Evolutionary conservation across 768 basidiomycete species (phyloP), one percentile per base, ranked within the genome.

Genomic region (Tricholoma matsutake): DNA sequence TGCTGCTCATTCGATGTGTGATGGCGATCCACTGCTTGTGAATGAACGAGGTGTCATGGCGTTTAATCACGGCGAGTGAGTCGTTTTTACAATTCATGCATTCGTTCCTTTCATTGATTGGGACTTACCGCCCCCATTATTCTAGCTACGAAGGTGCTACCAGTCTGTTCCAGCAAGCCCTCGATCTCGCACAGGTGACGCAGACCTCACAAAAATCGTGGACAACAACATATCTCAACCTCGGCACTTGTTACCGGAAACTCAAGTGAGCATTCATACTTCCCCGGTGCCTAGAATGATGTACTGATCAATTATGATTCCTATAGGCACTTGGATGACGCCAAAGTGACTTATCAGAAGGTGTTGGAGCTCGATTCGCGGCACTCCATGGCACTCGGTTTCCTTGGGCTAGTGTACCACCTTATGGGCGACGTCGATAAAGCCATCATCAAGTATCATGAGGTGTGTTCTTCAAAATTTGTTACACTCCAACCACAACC

Each of bases 11-110:
- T 75, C 81, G 3, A 88, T 96, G 78, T 96, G 95, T 69, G 83
- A 89, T 62, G 86, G 84, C 8, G 97, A 99, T 69, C 96, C 97
- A 37, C 76, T 98, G 58, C 78, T 98, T 51, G 80, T 89, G 58
- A 98, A 98, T 69, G 97, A 99, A 75, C 79, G 91, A 22, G 97
- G 95, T 3, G 94, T 98, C 0, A 90, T 97, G 83, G 89, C 90
- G 3, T 97, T 88, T 73, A 91, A 92, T 67, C 90, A 87, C 61
- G 87, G 87, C 74, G 78, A 91, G 93, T 96, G 68, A 71, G 88
- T 77, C 18, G 14, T 45, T 25, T 10, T 56, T 35, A 57, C 14
- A 4, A 31, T n/a, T 32, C 47, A 51, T 51, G 58, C 14, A 25
- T 13, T 49, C 14, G 25, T 13, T 49, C 9, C 25, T 37, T 53